phyloP scores from a whole-genome alignment of 2,329 filamentous ascomycete species.

The Beauveria brongniartii region DNA sequence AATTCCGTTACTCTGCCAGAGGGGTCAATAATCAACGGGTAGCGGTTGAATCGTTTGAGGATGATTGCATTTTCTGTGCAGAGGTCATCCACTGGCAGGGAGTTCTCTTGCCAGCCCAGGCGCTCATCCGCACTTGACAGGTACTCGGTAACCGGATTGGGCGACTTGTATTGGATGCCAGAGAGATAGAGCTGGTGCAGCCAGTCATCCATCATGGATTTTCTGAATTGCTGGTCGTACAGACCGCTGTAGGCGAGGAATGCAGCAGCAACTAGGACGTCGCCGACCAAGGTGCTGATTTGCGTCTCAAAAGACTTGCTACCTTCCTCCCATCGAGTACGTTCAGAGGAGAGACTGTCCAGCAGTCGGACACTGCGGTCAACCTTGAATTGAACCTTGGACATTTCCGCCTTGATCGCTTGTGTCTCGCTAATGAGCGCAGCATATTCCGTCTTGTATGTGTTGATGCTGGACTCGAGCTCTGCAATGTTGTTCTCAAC shows the following conservation, averaged over 20 bases:
- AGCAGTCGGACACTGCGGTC: conserved; percentile 90
- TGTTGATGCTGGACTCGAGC: conserved; percentile 84
- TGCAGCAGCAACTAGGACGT: conserved; percentile 91
- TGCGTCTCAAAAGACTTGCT: conserved; percentile 98
- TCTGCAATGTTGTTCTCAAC: conserved; percentile 80
- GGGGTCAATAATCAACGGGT: conserved; percentile 96
- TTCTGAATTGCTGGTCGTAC: conserved; percentile 96
- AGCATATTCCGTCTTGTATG: conserved; percentile 94
- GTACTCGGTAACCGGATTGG: conserved; percentile 93
- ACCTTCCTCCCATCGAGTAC: conserved; percentile 88
- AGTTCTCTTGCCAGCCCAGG: conserved; percentile 89
- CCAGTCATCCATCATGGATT: conserved; percentile 98
- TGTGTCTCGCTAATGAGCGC: conserved; percentile 94
- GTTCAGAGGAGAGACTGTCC: conserved; percentile 90
- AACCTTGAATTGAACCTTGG: conserved; percentile 93
- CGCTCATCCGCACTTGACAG: conserved; percentile 94
- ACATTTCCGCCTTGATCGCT: conserved; percentile 96
- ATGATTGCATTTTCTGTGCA: conserved; percentile 99
- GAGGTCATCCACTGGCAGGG: conserved; percentile 87
- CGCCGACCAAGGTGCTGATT: conserved; percentile 91
- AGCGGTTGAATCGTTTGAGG: conserved; percentile 94
- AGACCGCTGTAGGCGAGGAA: conserved; percentile 96
- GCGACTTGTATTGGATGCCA: conserved; percentile 86
- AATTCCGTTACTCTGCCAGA: conserved; percentile 93
- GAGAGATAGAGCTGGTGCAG: conserved; percentile 85